Evolutionary conservation across 1,139 yeast species (phyloP).

Genomic region (Yamadazyma membranifaciens): DNA sequence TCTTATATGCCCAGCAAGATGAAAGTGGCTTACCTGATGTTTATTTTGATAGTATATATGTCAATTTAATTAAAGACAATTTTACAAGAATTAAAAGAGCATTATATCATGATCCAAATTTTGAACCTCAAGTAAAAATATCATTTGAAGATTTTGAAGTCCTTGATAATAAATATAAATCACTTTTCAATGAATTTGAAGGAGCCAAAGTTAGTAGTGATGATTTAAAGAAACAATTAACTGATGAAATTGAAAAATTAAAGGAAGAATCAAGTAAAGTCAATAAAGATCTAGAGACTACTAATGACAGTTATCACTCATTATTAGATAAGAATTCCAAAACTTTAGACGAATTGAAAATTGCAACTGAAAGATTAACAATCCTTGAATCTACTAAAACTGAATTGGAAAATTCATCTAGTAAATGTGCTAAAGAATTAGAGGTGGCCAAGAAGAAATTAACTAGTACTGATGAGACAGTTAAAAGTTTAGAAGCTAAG

Average conservation of each 20-base stretch:
- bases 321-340: constrained; percentile 24
- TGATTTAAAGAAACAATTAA: constrained; percentile 25
- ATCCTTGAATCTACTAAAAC: constrained; percentile 33
- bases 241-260: constrained; percentile 26
- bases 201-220: constrained; percentile 25
- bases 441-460: constrained; percentile 27
- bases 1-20: constrained; percentile 42
- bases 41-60: constrained; percentile 65
- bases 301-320: constrained; percentile 18
- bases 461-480: constrained; percentile 21
- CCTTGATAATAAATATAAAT: constrained; percentile 42
- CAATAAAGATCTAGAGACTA: constrained; percentile 13
- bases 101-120: constrained; percentile 68
- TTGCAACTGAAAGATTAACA: constrained; percentile 33
- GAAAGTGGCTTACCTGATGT: constrained; percentile 86
- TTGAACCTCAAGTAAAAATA: constrained; percentile 66
- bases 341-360: constrained; percentile 31
- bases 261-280: constrained; percentile 16
- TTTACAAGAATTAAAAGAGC: constrained; percentile 68
- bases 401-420: constrained; percentile 29
- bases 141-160: constrained; percentile 73
- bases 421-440: constrained; percentile 27
- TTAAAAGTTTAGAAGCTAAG: constrained; percentile 26
- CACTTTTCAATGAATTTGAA: constrained; percentile 24
- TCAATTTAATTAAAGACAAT: constrained; percentile 67